Base-by-base conservation (phyloP, 139 green algal species). In the Coccomyxa sp. region DNA sequence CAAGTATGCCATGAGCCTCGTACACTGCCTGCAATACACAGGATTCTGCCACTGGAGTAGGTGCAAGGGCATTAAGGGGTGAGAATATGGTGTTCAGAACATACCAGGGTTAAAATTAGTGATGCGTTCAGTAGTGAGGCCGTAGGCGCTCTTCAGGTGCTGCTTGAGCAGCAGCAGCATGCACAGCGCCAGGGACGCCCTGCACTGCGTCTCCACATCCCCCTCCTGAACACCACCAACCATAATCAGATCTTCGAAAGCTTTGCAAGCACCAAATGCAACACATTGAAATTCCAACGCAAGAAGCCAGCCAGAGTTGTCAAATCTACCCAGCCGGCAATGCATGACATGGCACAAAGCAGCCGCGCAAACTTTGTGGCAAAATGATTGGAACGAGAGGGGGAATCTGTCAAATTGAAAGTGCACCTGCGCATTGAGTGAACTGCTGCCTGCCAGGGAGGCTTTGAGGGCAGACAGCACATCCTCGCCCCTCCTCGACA, bases 161-260 rank as follows among this genome's bases (percentile, higher is more conserved):
- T 91, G 82, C 88, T 96, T 96, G 25, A 95, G 86, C 89, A 93
- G 82, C 79, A 96, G 88, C 81, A 96, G 84, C 84, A 96, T 89
- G 16, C 79, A 92, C 60, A 94, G 51, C 12, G 88, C 86, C 28
- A 93, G 45, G 3, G 85, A 84, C 0, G 91, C 90, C 45, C 67
- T 83, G 80, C 82, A 82, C 57, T 78, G 74, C 23, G 68, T 68
- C 59, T 59, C 67, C n/a, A 83, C 27, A 27, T 30, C 38, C 31
- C 60, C 77, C 38, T 66, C 77, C 60, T 82, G 82, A 32, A 85
- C 74, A 45, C 23, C 74, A 17, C 9, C 25, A 17, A 23, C 28
- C 74, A 79, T 10, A 7, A 32, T 79, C 25, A 51, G 10, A 59
- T 1, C 81, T 76, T 14, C 25, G 58, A 85, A 31, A 81, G 77